Base-by-base conservation (phyloP, 495 filamentous ascomycete species). In the Parathielavia hyrcaniae region DNA sequence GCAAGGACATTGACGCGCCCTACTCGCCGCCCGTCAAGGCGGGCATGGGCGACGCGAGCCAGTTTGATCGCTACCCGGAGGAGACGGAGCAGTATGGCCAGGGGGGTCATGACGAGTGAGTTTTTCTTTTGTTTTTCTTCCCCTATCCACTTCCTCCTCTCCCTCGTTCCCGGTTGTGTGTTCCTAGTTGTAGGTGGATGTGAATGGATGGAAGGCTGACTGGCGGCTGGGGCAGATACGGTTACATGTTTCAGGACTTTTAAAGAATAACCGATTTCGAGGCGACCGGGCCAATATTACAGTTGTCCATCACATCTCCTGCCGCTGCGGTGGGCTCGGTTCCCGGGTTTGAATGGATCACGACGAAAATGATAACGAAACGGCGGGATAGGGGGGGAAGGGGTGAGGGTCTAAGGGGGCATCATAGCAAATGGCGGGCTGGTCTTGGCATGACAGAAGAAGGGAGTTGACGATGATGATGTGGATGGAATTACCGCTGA, bases 51-150 rank as follows among this genome's bases (percentile, higher is more conserved):
- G 93, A 98, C 77, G 87, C 93, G 35, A 97, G 91, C 73, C 90
- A 96, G 73, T 98, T 97, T 65, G 93, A 98, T 73, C 89, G 88
- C 68, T 98, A 98, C 74, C 90, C 93, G 3, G 93, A 98, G 75
- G 93, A 98, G 69, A 88, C 88, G 49, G 93, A 98, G 72, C 80
- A 83, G 63, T 98, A 98, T 67, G 91, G 91, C 46, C 73, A 79
- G 51, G 73, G 73, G 30, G 89, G 90, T 19, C 78, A 84, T 53
- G 91, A 97, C 74, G 79, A 86, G 91, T 96, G 82, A 70, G 91
- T 89, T 61, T 53, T 50, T 13, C 22, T 16, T 44, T 17, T n/a
- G n/a, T n/a, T n/a, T 60, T 40, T 34, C 41, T 30, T 39, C 52
- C 6, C 19, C 1, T 20, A 35, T 46, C 55, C 22, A 68, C 70